phyloP scores from a whole-genome alignment of 169 alveolate species.

The Plasmodium sp. region DNA sequence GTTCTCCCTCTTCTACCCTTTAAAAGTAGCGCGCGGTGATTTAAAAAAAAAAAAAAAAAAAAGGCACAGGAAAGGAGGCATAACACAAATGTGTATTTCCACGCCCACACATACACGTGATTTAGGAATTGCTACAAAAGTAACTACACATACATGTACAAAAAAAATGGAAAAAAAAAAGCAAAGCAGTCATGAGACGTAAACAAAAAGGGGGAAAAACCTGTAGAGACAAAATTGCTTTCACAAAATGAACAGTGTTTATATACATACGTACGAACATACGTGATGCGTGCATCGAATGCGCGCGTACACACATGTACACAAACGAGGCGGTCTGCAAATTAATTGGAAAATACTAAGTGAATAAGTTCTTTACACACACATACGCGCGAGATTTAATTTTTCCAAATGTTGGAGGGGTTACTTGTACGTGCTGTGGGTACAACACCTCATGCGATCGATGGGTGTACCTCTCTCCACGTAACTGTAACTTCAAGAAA shows the following conservation, averaged over 20 bases:
- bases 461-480: too few species aligned
- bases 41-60: not conserved
- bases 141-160: not conserved
- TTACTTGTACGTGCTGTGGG: too few species aligned
- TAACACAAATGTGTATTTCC: not conserved
- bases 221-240: not conserved
- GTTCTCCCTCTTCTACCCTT: not conserved
- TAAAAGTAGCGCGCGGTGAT: not conserved
- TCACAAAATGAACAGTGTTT: not conserved
- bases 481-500: too few species aligned
- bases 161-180: not conserved
- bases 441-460: too few species aligned
- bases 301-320: not conserved
- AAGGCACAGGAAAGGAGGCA: not conserved
- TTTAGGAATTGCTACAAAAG: not conserved
- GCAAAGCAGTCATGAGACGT: not conserved
- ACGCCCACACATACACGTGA: not conserved
- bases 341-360: too few species aligned
- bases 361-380: too few species aligned
- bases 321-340: too few species aligned
- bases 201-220: not conserved
- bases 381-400: too few species aligned
- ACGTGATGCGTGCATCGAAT: not conserved
- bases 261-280: not conserved
- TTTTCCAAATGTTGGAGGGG: too few species aligned